Conservation (phyloP, 2,329 filamentous ascomycete genomes). For the Sclerotinia sclerotiorum region DNA sequence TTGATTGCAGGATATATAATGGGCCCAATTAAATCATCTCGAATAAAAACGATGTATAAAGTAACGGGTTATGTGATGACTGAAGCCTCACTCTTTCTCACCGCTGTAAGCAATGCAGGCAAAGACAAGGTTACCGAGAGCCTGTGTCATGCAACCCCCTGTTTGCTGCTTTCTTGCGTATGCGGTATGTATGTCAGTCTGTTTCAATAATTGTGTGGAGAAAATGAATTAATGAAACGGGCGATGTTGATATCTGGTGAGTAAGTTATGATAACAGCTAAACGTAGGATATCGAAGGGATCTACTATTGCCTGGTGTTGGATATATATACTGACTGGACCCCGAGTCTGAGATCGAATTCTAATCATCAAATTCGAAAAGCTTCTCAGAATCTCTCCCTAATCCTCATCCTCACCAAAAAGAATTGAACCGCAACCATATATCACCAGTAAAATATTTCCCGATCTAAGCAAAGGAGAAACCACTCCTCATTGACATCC, state of each 20-base stretch:
- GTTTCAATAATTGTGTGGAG: slow-evolving; percentile 8
- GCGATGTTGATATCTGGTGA: slow-evolving; percentile 7
- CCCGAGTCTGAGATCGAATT: background rate
- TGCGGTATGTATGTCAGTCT: background rate
- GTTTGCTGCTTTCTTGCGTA: background rate
- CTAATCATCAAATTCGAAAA: background rate
- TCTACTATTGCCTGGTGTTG: slow-evolving; percentile 9
- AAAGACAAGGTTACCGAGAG: slow-evolving; percentile 17
- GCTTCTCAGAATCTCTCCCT: background rate
- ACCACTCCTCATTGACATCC: background rate
- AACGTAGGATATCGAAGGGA: background rate
- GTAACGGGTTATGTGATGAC: slow-evolving; percentile 7
- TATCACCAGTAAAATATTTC: background rate
- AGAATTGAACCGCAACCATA: background rate
- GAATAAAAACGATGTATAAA: background rate
- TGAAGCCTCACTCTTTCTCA: slow-evolving; percentile 22
- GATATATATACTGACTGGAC: slow-evolving; percentile 16
- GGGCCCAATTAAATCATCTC: slow-evolving; percentile 8
- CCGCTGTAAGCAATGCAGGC: slow-evolving; percentile 23
- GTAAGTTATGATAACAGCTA: background rate
- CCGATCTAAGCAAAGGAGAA: background rate
- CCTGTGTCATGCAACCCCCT: slow-evolving; percentile 14
- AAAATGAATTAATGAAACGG: slow-evolving; percentile 6
- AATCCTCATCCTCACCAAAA: background rate
- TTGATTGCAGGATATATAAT: background rate